Conservation (phyloP, 2,329 filamentous ascomycete genomes). For the Trichoderma cornu-damae region DNA sequence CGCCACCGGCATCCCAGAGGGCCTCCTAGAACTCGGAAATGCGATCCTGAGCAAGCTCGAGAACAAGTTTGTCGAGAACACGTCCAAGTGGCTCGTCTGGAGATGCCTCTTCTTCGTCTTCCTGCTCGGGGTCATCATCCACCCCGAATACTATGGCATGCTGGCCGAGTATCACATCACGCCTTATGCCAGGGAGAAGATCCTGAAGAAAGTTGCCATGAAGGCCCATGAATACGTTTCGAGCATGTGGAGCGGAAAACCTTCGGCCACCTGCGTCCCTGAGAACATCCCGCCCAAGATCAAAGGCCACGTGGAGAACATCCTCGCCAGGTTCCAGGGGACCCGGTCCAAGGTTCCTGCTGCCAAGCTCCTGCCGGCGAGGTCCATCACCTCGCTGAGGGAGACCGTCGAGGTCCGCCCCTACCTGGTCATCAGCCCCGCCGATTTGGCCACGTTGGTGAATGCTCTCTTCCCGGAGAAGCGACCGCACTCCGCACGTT, state of each 20-base stretch:
- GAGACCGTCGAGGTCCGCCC: conserved; percentile 76
- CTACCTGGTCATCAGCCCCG: conserved; percentile 72
- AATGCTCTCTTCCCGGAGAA: conserved; percentile 78
- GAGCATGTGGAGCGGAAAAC: conserved; percentile 67
- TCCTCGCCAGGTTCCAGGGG: conserved; percentile 59
- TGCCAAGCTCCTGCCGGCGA: conserved; percentile 62
- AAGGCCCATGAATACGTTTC: conserved; percentile 74
- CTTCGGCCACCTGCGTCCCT: conserved; percentile 48
- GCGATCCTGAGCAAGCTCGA: conserved; percentile 76
- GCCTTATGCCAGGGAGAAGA: conserved; percentile 80
- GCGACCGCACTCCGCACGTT: conserved; percentile 59
- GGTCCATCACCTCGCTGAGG: conserved; percentile 65
- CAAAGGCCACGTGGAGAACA: conserved; percentile 65
- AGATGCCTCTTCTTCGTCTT: conserved; percentile 92
- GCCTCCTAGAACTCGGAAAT: conserved; percentile 76
- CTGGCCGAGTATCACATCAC: conserved; percentile 90
- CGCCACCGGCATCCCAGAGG: conserved; percentile 77
- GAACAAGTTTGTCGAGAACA: conserved; percentile 64
- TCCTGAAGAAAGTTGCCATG: conserved; percentile 72
- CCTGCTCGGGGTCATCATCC: conserved; percentile 74
- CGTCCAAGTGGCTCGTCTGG: conserved; percentile 77
- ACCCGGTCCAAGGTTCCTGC: conserved; percentile 44
- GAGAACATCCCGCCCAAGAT: conserved; percentile 54
- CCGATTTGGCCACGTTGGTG: conserved; percentile 73
- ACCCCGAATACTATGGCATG: conserved; percentile 75